Evolutionary conservation across 225 moss, liverwort and hornwort genomes (phyloP).

Genomic region (Anthoceros angustus): DNA sequence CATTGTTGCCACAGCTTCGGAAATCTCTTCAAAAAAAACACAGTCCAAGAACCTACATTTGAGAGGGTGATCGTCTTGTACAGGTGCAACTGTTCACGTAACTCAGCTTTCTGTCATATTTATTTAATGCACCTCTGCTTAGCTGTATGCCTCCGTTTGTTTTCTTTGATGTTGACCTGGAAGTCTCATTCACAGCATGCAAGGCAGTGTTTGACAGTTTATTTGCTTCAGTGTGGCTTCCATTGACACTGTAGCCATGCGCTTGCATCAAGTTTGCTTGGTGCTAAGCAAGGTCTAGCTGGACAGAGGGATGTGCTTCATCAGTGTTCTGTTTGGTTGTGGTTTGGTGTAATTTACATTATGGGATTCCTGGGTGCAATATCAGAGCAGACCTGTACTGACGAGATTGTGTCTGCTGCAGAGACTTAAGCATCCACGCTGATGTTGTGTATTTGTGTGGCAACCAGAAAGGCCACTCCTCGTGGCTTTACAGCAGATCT

Average conservation of each 20-base stretch:
- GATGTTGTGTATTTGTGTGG: constrained; percentile 3
- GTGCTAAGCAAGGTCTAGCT: too few relatives aligned
- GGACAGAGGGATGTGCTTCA: too few relatives aligned
- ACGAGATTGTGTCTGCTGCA: background rate
- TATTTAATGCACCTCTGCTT: too few relatives aligned
- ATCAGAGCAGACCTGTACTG: background rate
- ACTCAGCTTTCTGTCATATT: too few relatives aligned
- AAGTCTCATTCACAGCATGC: background rate
- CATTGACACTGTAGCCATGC: too few relatives aligned
- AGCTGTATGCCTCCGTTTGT: too few relatives aligned
- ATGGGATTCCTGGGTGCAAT: background rate
- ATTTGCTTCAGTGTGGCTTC: too few relatives aligned
- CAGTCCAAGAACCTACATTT: constrained; percentile 56
- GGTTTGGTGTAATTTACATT: background rate
- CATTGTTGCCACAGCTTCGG: constrained; percentile 22
- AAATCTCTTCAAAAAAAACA: constrained; percentile 49
- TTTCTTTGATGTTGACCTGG: too few relatives aligned
- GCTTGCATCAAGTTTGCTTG: too few relatives aligned
- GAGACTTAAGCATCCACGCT: background rate
- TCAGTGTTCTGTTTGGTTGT: too few relatives aligned
- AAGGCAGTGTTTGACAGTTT: too few relatives aligned
- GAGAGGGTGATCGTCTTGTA: constrained; percentile 51
- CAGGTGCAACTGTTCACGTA: constrained; percentile 17
- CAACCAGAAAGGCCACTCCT: constrained; percentile 28
- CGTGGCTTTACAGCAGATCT: constrained; percentile 31